A percentile compares a stretch with the other conserved stretches of the same genome.
Evolutionary conservation across 495 filamentous ascomycete genomes (phyloP).

Genomic region (Barbatosphaeria neglecta): DNA sequence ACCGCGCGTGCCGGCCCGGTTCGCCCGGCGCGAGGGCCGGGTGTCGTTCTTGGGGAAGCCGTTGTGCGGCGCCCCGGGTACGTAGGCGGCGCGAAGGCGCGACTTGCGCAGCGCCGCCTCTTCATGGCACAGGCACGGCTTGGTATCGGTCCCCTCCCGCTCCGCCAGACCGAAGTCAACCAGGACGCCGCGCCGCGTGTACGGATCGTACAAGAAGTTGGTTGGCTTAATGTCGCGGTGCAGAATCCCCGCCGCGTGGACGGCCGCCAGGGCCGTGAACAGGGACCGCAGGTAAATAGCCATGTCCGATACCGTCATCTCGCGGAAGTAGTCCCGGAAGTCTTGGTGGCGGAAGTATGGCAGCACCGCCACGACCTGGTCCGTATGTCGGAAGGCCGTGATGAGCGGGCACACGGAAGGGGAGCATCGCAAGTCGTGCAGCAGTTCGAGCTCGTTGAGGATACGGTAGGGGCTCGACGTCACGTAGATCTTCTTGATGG

Average conservation of each 20-base stretch:
- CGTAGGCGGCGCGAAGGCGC: slow-evolving; percentile 25
- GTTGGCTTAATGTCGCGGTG: slow-evolving; percentile 99
- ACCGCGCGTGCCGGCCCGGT: slow-evolving; percentile 89
- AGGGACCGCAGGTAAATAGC: slow-evolving; percentile 79
- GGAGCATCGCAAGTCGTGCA: slow-evolving; percentile 80
- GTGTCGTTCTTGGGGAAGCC: slow-evolving; percentile 81
- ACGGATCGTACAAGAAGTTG: slow-evolving; percentile 91
- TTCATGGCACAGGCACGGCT: slow-evolving; percentile 61
- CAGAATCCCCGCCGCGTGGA: slow-evolving; percentile 73
- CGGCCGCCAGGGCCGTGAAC: slow-evolving; percentile 70
- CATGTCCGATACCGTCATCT: slow-evolving; percentile 76
- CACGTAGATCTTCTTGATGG: slow-evolving; percentile 98
- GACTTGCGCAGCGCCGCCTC: slow-evolving; percentile 21
- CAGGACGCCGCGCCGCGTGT: slow-evolving; percentile 70
- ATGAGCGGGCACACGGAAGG: slow-evolving; percentile 85
- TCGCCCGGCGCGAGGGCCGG: slow-evolving; percentile 78
- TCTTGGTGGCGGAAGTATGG: slow-evolving; percentile 94
- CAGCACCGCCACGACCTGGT: slow-evolving; percentile 90
- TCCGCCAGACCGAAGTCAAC: slow-evolving; percentile 97
- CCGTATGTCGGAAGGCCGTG: slow-evolving; percentile 84
- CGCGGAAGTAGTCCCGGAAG: slow-evolving; percentile 88
- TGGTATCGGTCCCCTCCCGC: slow-evolving; percentile 59
- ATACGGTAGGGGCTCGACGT: slow-evolving; percentile 88
- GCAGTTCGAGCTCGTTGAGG: slow-evolving; percentile 89
- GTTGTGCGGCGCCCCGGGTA: slow-evolving; percentile 36